Evolutionary conservation across 257 asterid species (phyloP).

Genomic region (Cruciata laevipes): DNA sequence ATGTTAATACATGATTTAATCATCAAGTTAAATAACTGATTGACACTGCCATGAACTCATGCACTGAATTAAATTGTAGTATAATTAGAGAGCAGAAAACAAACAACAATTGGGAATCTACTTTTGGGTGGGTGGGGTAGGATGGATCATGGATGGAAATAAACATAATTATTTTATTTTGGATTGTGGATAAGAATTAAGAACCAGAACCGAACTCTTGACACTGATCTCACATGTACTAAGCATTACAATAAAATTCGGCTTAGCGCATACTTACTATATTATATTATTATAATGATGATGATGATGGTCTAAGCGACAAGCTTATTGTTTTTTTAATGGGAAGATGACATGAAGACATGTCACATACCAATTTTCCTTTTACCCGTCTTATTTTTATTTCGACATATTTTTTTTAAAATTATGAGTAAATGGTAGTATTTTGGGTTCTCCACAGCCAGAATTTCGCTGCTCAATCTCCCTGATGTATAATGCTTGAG

Average conservation of each 20-base stretch:
- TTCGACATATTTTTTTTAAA: too few species aligned
- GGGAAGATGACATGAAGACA: background rate
- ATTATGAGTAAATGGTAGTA: too few species aligned
- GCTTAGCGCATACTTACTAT: background rate
- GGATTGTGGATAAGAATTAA: slow-evolving; percentile 1
- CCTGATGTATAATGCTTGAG: too few species aligned
- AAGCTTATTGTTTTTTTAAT: background rate
- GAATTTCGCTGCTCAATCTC: too few species aligned
- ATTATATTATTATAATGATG: too few species aligned
- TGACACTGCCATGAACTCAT: background rate
- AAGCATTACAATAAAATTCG: background rate
- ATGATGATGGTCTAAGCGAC: background rate
- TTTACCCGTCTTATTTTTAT: background rate
- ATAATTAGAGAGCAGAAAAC: background rate
- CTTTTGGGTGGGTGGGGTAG: background rate
- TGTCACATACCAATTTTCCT: background rate
- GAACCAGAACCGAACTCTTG: slow-evolving; percentile 2
- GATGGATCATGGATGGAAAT: background rate
- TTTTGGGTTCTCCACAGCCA: too few species aligned
- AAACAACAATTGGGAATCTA: background rate
- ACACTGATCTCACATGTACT: background rate
- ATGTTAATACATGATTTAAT: too few species aligned
- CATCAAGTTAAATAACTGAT: background rate
- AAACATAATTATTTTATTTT: background rate
- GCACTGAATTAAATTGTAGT: background rate